A percentile compares a stretch with the other conserved stretches of the same genome.
These are phyloP conservation scores for Paramyrothecium roridum DNA, from an alignment of 2,329 filamentous ascomycete genomes.

Conservation along the genomic window DNA sequence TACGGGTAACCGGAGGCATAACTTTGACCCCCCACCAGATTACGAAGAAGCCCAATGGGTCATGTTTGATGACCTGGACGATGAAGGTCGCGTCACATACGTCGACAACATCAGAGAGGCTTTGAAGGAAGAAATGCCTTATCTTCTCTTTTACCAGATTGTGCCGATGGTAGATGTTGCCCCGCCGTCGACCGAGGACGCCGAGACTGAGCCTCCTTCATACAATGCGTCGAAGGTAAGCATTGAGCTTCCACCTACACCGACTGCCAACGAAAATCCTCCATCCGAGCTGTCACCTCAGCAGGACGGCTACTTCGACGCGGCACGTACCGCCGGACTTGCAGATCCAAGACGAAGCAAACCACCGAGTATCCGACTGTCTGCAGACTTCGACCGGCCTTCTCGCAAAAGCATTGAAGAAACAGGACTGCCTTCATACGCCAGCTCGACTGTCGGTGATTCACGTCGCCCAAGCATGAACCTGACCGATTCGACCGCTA, in stretches of 20 bases:
- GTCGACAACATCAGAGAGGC: conserved; percentile 76
- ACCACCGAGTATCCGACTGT: conserved; percentile 52
- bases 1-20: conserved; percentile 56
- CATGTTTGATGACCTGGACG: conserved; percentile 81
- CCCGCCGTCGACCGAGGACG: conserved; percentile 42
- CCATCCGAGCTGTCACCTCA: conserved; percentile 10
- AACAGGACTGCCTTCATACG: conserved; percentile 34
- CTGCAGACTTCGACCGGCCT: conserved; percentile 49
- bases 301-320: conserved; percentile 22
- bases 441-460: conserved; percentile 25
- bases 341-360: conserved; percentile 24
- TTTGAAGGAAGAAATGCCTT: conserved; percentile 84
- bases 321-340: conserved; percentile 15
- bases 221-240: conserved; percentile 52
- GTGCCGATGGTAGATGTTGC: conserved; percentile 76
- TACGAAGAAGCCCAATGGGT: conserved; percentile 80
- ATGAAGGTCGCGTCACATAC: conserved; percentile 65
- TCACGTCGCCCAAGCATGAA: conserved; percentile 50
- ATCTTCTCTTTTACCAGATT: conserved; percentile 93
- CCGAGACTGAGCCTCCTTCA: conserved; percentile 52
- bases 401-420: conserved; percentile 45
- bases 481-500: conserved; percentile 40
- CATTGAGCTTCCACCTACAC: conserved; percentile 27
- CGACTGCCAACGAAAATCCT: conserved; percentile 11
- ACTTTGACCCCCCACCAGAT: conserved; percentile 56